These are phyloP conservation scores for Yamadazyma takamatsuzukensis DNA, from an alignment of 805 yeast genomes.

Conservation along the genomic window DNA sequence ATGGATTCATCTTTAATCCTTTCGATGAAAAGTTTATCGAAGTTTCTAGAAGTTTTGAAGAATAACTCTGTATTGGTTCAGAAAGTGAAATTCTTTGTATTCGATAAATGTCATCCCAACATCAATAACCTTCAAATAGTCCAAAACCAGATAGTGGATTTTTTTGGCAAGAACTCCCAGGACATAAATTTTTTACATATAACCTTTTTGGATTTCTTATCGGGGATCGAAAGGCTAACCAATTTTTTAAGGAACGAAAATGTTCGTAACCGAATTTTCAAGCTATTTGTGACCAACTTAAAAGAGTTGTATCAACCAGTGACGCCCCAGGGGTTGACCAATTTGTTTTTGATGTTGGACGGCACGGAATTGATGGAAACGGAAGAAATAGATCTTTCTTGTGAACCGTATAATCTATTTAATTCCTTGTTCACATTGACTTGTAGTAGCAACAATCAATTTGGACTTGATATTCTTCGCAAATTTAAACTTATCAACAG, in stretches of 20 bases:
- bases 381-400: slow-evolving; percentile 17
- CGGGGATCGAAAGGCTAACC: slow-evolving; percentile 22
- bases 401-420: slow-evolving; percentile 17
- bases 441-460: slow-evolving; percentile 28
- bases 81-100: slow-evolving; percentile 25
- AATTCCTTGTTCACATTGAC: slow-evolving; percentile 25
- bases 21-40: slow-evolving; percentile 13
- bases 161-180: slow-evolving; percentile 20
- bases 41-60: slow-evolving; percentile 17
- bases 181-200: slow-evolving; percentile 29
- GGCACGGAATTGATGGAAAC: slow-evolving; percentile 23
- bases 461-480: slow-evolving; percentile 26
- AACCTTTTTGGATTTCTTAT: slow-evolving; percentile 24
- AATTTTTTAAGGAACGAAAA: slow-evolving; percentile 19
- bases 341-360: slow-evolving; percentile 28
- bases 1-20: slow-evolving; percentile 31
- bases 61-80: slow-evolving; percentile 17
- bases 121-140: slow-evolving; percentile 7
- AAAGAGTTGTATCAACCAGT: slow-evolving; percentile 22
- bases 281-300: slow-evolving; percentile 24
- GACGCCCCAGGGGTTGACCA: slow-evolving; percentile 25
- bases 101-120: slow-evolving; percentile 26
- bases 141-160: slow-evolving; percentile 22
- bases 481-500: slow-evolving; percentile 18
- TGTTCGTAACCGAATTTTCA: slow-evolving; percentile 24